Evolutionary conservation across 768 basidiomycete genomes (phyloP), one percentile per base, ranked within the genome.

Genomic region (Leccinum aurantiacum): DNA sequence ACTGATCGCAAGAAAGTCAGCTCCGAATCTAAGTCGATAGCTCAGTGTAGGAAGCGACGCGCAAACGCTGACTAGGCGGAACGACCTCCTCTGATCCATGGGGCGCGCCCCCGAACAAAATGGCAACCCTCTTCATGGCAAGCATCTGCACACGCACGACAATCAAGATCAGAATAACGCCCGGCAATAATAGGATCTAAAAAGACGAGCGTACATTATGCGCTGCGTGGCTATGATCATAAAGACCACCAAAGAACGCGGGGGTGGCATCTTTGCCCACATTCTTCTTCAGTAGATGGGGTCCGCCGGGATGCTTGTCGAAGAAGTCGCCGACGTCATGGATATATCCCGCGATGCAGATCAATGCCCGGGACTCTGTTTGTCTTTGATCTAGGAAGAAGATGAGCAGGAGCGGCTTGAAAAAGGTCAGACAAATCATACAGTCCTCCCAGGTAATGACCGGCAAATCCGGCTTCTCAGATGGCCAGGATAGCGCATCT

Each of bases 191-290:
- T 17, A 3, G 41, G n/a, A 29, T 29, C 0, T 7, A 15, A 2
- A 15, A 46, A 13, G 3, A 24, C n/a, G 76, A 24, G 77, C 85
- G 31, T 68, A 87, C 85, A 71, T 92, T 91, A 74, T 92, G 89
- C 6, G 91, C 89, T 29, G 25, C 25, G 25, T 27, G 25, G 25
- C 25, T 27, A 27, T 91, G 90, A 63, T 89, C 89, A 68, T 91
- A 91, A 4, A 93, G 84, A 64, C 89, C 90, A 60, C 93, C 93
- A 69, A 95, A 93, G 84, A 95, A 96, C 3, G 92, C 91, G 0
- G 90, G 88, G 8, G 92, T 92, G 7, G 90, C 92, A 66, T 96
- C 93, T 73, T 88, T 91, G 55, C 93, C 93, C 65, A 95, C 89
- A 73, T 87, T 84, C 76, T 90, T 89, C 69, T 86, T 81, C 58